Conservation (phyloP, 768 basidiomycete species). For the Lanmaoa rubissima region DNA sequence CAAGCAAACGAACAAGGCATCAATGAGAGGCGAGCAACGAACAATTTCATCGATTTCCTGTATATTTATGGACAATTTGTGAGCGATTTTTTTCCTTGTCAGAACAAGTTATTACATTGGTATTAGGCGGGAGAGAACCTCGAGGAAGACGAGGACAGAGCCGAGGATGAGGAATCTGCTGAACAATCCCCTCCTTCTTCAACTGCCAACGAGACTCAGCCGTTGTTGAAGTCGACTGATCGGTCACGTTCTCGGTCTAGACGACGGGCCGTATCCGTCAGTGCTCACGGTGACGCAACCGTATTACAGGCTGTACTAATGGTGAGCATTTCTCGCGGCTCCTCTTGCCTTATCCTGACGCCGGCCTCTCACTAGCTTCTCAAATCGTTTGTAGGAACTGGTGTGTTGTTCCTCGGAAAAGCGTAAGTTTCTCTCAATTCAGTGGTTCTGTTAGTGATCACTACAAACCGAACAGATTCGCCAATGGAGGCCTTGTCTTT, state of each 20-base stretch:
- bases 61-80: conserved; percentile 96
- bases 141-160: conserved; percentile 78
- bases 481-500: conserved; percentile 93
- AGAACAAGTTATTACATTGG: conserved; percentile 1
- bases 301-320: conserved; percentile 91
- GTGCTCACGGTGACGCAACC: conserved; percentile 79
- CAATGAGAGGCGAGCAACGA: conserved; percentile 60
- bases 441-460: not conserved
- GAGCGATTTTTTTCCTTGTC: conserved; percentile 33
- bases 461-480: conserved; percentile 57
- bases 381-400: conserved; percentile 94
- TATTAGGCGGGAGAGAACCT: conserved; percentile 85
- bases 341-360: conserved; percentile 1
- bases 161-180: conserved; percentile 53
- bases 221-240: conserved; percentile 45
- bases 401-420: conserved; percentile 93
- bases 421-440: conserved; percentile 47
- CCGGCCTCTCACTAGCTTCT: conserved; percentile 54
- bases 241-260: conserved; percentile 53
- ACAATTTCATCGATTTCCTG: conserved; percentile 93
- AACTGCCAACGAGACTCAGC: conserved; percentile 47
- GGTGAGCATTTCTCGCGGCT: conserved; percentile 45
- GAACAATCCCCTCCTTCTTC: conserved; percentile 23
- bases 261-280: conserved; percentile 54
- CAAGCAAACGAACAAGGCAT: conserved; percentile 65